Evolutionary conservation across 2,329 filamentous ascomycete species (phyloP).

Genomic region (Penicillium sp.): DNA sequence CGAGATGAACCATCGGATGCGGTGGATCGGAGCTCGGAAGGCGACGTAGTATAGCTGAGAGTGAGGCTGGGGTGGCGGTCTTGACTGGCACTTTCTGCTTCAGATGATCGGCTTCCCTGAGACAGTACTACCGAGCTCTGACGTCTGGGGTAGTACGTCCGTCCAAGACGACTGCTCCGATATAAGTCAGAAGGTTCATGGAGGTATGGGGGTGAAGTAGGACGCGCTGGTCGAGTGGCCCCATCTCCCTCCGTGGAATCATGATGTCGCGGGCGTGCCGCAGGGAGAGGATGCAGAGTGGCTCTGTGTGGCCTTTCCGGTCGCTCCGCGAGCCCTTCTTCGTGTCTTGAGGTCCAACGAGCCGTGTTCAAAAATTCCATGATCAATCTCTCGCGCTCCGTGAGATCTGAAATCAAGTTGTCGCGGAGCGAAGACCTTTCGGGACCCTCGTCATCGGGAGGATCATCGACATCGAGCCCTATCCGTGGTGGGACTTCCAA

Average conservation of each 20-base stretch:
- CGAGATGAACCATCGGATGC: constrained; percentile 21
- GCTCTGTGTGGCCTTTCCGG: constrained; percentile 28
- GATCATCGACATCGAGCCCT: constrained; percentile 25
- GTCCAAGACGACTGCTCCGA: constrained; percentile 30
- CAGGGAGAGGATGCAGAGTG: constrained; percentile 25
- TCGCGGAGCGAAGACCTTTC: constrained; percentile 31
- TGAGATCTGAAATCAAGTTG: constrained; percentile 36
- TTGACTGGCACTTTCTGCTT: constrained; percentile 18
- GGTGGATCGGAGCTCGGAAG: constrained; percentile 35
- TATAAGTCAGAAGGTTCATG: constrained; percentile 29
- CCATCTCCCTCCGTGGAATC: constrained; percentile 31
- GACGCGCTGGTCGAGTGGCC: constrained; percentile 28
- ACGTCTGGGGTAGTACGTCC: constrained; percentile 33
- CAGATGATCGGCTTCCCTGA: constrained; percentile 29
- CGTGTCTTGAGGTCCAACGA: constrained; percentile 35
- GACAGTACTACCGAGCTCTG: constrained; percentile 41
- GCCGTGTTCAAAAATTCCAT: constrained; percentile 42
- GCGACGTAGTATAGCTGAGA: constrained; percentile 40
- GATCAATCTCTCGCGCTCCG: constrained; percentile 41
- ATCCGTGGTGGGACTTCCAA: constrained; percentile 22
- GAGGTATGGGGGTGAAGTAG: constrained; percentile 31
- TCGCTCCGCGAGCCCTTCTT: constrained; percentile 29
- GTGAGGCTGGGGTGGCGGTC: constrained; percentile 34
- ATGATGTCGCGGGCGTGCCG: constrained; percentile 25
- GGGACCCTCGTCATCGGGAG: constrained; percentile 17